These are phyloP conservation scores for Blastocystis sp. DNA, from an alignment of 352 stramenopile species.

Conservation along the genomic window DNA sequence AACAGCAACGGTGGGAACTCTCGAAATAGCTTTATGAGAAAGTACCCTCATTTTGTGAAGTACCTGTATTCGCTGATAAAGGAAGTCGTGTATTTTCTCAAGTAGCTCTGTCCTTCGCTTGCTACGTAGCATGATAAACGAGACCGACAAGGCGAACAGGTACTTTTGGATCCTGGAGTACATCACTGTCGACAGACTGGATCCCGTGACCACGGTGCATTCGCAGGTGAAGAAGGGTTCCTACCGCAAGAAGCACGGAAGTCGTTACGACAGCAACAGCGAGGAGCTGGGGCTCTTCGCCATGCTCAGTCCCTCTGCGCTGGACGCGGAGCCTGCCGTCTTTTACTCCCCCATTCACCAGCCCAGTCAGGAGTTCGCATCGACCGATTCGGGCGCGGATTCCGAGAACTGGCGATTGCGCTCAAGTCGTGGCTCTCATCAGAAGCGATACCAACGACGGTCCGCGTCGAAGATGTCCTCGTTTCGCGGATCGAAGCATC, in stretches of 20 bases:
- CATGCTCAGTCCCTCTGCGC: neutral
- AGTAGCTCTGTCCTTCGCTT: neutral
- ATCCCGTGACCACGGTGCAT: conserved; percentile 21
- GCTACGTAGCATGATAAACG: conserved; percentile 6
- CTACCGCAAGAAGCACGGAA: conserved; percentile 25
- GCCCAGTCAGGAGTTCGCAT: neutral
- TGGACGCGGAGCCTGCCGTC: neutral
- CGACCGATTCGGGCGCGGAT: neutral
- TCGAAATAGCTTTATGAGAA: neutral
- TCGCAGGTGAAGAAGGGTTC: neutral
- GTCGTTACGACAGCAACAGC: conserved; percentile 21
- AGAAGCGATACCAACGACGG: neutral
- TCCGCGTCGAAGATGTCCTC: neutral
- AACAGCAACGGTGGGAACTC: neutral
- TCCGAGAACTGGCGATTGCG: neutral
- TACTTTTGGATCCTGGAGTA: conserved; percentile 34
- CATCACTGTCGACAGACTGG: neutral
- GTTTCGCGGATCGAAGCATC: neutral
- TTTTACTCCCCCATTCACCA: neutral
- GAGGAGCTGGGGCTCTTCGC: neutral
- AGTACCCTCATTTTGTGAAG: neutral
- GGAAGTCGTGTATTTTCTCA: conserved; percentile 34
- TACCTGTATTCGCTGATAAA: conserved; percentile 21
- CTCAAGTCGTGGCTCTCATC: neutral
- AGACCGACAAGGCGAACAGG: neutral